Evolutionary conservation across 2,329 filamentous ascomycete genomes (phyloP), one percentile per base, ranked within the genome.

Genomic region (Curvularia spicifera): DNA sequence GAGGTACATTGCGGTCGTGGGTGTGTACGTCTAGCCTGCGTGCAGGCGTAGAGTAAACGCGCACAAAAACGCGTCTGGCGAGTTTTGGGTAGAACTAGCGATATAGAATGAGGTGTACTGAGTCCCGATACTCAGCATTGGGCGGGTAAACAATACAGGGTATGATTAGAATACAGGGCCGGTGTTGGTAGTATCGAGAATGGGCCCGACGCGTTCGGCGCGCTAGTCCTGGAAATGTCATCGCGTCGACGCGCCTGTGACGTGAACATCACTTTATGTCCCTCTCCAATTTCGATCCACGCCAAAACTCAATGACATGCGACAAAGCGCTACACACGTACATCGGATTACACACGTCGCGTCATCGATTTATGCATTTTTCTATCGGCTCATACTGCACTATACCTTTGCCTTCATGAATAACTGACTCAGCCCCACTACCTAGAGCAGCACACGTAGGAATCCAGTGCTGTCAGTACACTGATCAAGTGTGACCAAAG

Each of bases 1-100:
- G 64, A 99, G 89, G 88, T 97, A 96, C 95, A 99, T 99, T 54
- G 54, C 56, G 51, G 57, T 51, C 50, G 54, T 53, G 51, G 56
- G 56, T 54, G 26, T 35, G 43, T 63, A 48, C 45, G 61, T 54
- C 59, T 58, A 59, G 48, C 59, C 53, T 64, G 64, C 58, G 63
- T 53, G 59, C 53, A 50, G 57, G 49, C 59, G 49, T 51, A 44
- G 54, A 56, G 51, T 48, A 64, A 52, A 64, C 64, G 63, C 68
- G 66, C 57, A 33, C 53, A 35, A 47, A 59, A 67, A 72, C 71
- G 70, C 70, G 72, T 74, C 49, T 57, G 57, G 64, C 28, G 61
- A 58, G 47, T 60, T 66, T 58, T 35, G 53, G 48, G 57, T 28
- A 52, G 6, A 56, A 42, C 45, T 47, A 59, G 61, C 63, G 59